Evolutionary conservation across 1,284 basidiomycete genomes (phyloP), one percentile per base, ranked within the genome.

Genomic region (Butyriboletus appendiculatus): DNA sequence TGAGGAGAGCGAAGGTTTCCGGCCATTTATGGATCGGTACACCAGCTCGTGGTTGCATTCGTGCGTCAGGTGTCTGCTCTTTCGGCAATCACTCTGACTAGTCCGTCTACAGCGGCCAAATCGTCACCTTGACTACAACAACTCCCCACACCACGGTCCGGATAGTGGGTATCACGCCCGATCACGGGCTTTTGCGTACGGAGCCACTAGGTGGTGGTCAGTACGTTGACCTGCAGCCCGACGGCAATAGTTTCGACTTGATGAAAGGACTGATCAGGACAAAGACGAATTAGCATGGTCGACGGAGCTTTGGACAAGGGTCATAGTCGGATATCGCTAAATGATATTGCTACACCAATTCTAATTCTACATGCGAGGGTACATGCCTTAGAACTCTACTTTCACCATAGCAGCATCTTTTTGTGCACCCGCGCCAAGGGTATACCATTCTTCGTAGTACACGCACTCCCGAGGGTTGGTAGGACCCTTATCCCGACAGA

Each of bases 201-300:
- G 72, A 92, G 11, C 87, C 88, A 1, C 80, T 86, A 57, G 68
- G 52, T 3, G 64, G 67, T 43, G 69, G 67, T 18, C 62, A 43
- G 26, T 86, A 77, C 62, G 81, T 90, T 41, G 82, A 84, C 64
- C 67, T 87, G 22, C 96, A 98, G 71, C 97, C 96, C 3, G 95
- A 98, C 66, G 94, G 96, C 30, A 99, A 99, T 70, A 93, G 92
- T 66, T 98, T 99, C 65, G 96, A 98, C 71, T 80, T 98, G 66
- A 91, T 98, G 86, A 82, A 87, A 49, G 93, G 94, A 30, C 73
- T 99, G 68, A 95, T 99, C 66, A 85, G 80, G 73, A 72, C 77
- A 20, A 92, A 90, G 71, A 61, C 62, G 10, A 64, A 30, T 52
- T 63, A 58, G 45, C 14, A 4, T 24, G 11, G 18, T 41, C 14